phyloP scores from a whole-genome alignment of 768 basidiomycete species.

The Pilatotrama ljubarskyi region DNA sequence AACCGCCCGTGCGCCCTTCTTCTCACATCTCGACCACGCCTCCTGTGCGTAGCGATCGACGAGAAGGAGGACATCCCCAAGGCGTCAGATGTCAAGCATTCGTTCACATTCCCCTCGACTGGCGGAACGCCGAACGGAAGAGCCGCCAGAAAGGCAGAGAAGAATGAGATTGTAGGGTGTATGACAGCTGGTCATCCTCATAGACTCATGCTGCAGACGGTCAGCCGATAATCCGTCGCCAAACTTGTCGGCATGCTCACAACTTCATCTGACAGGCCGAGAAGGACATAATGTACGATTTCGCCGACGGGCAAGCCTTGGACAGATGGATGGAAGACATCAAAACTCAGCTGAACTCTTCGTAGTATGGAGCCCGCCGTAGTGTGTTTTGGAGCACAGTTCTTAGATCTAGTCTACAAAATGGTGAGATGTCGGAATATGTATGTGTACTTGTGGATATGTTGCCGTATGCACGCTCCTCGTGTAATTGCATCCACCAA shows the following conservation, averaged over 20 bases:
- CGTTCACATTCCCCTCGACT: not conserved
- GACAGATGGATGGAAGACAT: not conserved
- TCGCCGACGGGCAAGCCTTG: not conserved
- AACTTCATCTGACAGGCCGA: not conserved
- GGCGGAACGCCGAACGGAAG: not conserved
- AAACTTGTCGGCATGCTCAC: not conserved
- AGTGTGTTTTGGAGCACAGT: too few species aligned
- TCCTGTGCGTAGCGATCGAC: slow-evolving; percentile 4
- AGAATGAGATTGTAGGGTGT: not conserved
- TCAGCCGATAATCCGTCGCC: not conserved
- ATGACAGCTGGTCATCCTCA: not conserved
- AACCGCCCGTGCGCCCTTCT: slow-evolving; percentile 6
- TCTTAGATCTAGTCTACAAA: too few species aligned
- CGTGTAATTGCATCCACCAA: too few species aligned
- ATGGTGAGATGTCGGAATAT: too few species aligned
- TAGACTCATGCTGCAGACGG: not conserved
- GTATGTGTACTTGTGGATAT: too few species aligned
- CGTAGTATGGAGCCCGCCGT: too few species aligned
- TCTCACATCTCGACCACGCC: slow-evolving; percentile 6
- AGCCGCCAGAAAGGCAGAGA: not conserved
- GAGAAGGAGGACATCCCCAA: not conserved
- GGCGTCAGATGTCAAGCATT: slow-evolving; percentile 5
- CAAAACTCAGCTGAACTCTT: not conserved
- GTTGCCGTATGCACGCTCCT: too few species aligned
- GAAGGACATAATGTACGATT: not conserved